phyloP scores from a whole-genome alignment of 2,329 filamentous ascomycete genomes.

The Aspergillus alliaceus region DNA sequence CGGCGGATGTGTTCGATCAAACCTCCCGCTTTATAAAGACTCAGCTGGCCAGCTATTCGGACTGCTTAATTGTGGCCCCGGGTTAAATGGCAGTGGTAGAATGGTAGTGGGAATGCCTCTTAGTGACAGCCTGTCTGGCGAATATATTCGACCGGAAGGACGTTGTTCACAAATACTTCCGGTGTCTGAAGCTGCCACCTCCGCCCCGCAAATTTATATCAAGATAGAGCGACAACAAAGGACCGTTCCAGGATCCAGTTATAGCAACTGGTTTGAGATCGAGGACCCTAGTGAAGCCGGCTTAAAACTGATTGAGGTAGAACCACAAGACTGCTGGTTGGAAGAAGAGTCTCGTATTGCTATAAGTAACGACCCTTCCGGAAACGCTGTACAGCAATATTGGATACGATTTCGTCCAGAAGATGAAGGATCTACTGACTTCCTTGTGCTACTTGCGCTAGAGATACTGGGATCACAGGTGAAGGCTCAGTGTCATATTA shows the following conservation, averaged over 20 bases:
- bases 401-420: not conserved
- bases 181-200: not conserved
- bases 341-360: not conserved
- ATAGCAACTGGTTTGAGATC: not conserved
- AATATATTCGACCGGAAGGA: not conserved
- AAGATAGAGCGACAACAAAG: not conserved
- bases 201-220: not conserved
- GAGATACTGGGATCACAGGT: not conserved
- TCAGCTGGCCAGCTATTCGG: not conserved
- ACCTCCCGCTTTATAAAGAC: not conserved
- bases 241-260: not conserved
- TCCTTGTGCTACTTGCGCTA: not conserved
- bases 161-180: not conserved
- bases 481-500: not conserved
- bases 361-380: not conserved
- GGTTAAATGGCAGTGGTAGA: not conserved
- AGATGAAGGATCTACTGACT: not conserved
- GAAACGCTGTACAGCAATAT: not conserved
- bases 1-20: not conserved
- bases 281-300: not conserved
- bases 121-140: not conserved
- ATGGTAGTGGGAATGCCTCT: not conserved
- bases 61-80: not conserved
- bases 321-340: not conserved
- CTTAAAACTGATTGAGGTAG: not conserved